A percentile compares a stretch with the other conserved stretches of the same genome.
Evolutionary conservation across 1,284 basidiomycete species (phyloP).

Genomic region (Microbotryum violaceum): DNA sequence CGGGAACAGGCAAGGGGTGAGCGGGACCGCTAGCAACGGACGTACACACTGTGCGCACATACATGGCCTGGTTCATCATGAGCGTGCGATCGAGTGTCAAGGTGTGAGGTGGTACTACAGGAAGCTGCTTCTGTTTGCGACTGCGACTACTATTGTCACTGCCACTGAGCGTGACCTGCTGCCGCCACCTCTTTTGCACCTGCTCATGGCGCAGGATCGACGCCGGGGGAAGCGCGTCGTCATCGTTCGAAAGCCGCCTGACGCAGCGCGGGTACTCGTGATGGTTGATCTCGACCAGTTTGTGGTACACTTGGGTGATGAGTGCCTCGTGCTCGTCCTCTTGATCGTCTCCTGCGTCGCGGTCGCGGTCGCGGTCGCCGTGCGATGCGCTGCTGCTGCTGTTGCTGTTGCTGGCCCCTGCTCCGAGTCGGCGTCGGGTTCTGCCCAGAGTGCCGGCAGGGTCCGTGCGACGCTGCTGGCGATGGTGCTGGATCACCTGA

Average conservation of each 20-base stretch:
- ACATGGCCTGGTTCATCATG: constrained; percentile 15
- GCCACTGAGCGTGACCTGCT: neutral
- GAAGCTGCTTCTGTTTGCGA: neutral
- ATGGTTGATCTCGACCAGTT: constrained; percentile 6
- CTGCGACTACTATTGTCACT: neutral
- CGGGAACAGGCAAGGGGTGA: neutral
- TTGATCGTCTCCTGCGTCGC: too few relatives aligned
- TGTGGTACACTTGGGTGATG: constrained; percentile 1
- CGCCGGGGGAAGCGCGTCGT: neutral
- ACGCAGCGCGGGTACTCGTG: neutral
- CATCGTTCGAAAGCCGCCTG: neutral
- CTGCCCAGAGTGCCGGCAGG: too few relatives aligned
- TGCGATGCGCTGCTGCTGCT: too few relatives aligned
- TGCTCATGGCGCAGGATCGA: neutral
- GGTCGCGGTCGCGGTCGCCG: too few relatives aligned
- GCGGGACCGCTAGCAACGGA: too few relatives aligned
- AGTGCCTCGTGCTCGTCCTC: neutral
- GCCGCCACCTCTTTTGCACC: neutral
- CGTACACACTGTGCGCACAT: neutral
- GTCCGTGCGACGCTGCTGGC: neutral
- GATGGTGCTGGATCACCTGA: neutral
- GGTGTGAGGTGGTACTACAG: neutral
- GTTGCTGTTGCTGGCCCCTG: too few relatives aligned
- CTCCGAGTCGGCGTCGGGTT: too few relatives aligned
- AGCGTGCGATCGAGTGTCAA: constrained; percentile 5